phyloP scores from a whole-genome alignment of 192 early-diverging fungal species.

The Entomortierella chlamydospora region DNA sequence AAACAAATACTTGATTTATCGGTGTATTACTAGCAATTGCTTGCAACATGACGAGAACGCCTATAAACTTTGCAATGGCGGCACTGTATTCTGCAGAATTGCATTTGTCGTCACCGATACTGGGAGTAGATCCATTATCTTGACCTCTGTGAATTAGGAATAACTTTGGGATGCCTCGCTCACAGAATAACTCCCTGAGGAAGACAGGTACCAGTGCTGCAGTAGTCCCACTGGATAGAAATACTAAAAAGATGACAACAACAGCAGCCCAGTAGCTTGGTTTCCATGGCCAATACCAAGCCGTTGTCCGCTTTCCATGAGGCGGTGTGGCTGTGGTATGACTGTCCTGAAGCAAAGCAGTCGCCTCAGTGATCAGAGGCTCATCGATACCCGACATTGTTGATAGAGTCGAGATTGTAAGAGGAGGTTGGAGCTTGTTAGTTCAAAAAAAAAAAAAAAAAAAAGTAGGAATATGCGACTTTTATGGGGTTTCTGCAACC shows the following conservation, averaged over 20 bases:
- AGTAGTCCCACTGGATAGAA: background rate
- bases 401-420: too few species aligned
- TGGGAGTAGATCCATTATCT: background rate
- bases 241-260: constrained; percentile 15
- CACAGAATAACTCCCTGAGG: constrained; percentile 32
- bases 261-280: constrained; percentile 30
- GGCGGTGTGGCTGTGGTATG: too few species aligned
- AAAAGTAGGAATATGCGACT: too few species aligned
- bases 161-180: constrained; percentile 26
- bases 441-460: too few species aligned
- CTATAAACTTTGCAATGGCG: constrained; percentile 36
- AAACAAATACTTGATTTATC: too few species aligned
- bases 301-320: background rate
- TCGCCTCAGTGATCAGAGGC: background rate
- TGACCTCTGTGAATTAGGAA: background rate
- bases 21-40: constrained; percentile 8
- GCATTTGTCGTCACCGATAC: background rate
- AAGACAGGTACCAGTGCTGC: background rate
- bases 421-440: too few species aligned
- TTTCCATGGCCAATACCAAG: constrained; percentile 41
- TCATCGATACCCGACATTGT: background rate
- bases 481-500: too few species aligned
- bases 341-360: background rate
- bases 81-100: constrained; percentile 37
- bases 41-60: constrained; percentile 2